Percentiles rank a stretch among this genome's conserved stretches.
Evolutionary conservation across 805 yeast genomes (phyloP).

Genomic region (Osmozyma mogii): DNA sequence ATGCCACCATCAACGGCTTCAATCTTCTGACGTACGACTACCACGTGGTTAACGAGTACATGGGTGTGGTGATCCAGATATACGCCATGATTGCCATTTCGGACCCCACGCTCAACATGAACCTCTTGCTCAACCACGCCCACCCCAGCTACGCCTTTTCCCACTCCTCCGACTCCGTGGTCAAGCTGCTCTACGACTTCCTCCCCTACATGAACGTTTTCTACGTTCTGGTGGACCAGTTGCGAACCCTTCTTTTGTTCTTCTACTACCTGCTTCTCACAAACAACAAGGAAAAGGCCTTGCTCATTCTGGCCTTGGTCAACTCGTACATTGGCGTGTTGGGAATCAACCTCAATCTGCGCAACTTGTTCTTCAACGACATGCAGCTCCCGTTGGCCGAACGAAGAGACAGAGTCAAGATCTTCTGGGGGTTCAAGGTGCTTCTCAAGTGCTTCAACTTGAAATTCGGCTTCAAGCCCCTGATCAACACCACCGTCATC

Average conservation of each 20-base stretch:
- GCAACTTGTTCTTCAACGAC: constrained; percentile 38
- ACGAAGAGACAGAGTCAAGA: constrained; percentile 31
- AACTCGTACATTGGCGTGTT: constrained; percentile 37
- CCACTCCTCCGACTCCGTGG: constrained; percentile 14
- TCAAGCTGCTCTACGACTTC: constrained; percentile 35
- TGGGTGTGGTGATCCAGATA: constrained; percentile 38
- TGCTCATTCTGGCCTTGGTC: constrained; percentile 29
- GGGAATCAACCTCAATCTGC: constrained; percentile 35
- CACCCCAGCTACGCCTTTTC: constrained; percentile 21
- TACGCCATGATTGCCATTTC: constrained; percentile 48
- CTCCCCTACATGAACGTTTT: constrained; percentile 42
- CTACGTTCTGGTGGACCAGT: constrained; percentile 38
- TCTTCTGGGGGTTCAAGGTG: constrained; percentile 41
- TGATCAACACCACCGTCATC: constrained; percentile 38
- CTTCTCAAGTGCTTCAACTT: constrained; percentile 34
- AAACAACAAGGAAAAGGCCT: constrained; percentile 34
- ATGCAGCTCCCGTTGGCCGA: constrained; percentile 32
- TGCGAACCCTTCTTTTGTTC: constrained; percentile 43
- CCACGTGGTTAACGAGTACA: constrained; percentile 33
- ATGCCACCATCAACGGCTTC: constrained; percentile 39
- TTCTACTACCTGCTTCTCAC: constrained; percentile 40
- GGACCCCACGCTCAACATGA: constrained; percentile 37
- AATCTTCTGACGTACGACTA: constrained; percentile 36
- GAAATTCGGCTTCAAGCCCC: constrained; percentile 38
- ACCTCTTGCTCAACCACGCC: constrained; percentile 30